These are phyloP conservation scores for Thinopyrum elongatum DNA, from an alignment of 176 grass and related monocot genomes.

Conservation along the genomic window DNA sequence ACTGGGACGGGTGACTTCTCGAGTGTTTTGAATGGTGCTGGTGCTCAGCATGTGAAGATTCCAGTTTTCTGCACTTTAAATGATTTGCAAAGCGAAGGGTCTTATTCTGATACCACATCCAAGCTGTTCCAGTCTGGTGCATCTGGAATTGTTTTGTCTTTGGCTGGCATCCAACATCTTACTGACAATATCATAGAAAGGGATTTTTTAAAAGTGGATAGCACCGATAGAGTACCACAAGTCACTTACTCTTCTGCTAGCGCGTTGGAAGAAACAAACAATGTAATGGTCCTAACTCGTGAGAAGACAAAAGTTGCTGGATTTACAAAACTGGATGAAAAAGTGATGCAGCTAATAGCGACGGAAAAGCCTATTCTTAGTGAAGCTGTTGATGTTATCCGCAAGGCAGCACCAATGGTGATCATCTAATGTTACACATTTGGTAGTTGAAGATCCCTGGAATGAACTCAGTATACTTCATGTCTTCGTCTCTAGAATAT, in stretches of 20 bases:
- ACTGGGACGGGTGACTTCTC: slow-evolving; percentile 25
- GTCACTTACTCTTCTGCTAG: slow-evolving; percentile 41
- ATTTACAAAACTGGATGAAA: slow-evolving; percentile 82
- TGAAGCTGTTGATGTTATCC: slow-evolving; percentile 72
- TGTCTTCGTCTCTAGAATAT: slow-evolving; percentile 35
- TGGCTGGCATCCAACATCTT: slow-evolving; percentile 51
- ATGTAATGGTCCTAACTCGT: slow-evolving; percentile 42
- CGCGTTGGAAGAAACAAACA: slow-evolving; percentile 42
- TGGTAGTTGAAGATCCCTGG: slow-evolving; percentile 91
- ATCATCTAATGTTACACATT: slow-evolving; percentile 99
- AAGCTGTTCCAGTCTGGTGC: slow-evolving; percentile 71
- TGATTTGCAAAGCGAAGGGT: slow-evolving; percentile 33
- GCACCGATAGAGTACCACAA: slow-evolving; percentile 29
- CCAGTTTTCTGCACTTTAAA: slow-evolving; percentile 69
- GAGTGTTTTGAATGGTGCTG: slow-evolving; percentile 32
- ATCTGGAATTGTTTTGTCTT: slow-evolving; percentile 69
- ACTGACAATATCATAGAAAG: slow-evolving; percentile 55
- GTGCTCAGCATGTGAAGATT: slow-evolving; percentile 64
- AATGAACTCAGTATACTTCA: slow-evolving; percentile 51
- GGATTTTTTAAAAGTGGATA: slow-evolving; percentile 49
- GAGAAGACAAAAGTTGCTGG: slow-evolving; percentile 62
- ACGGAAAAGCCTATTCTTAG: slow-evolving; percentile 63
- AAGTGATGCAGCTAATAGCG: slow-evolving; percentile 65
- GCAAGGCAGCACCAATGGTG: slow-evolving; percentile 97
- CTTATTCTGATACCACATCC: slow-evolving; percentile 59